These are phyloP conservation scores for Gastrolobium bilobum DNA, from an alignment of 306 rosid species.

Conservation along the genomic window DNA sequence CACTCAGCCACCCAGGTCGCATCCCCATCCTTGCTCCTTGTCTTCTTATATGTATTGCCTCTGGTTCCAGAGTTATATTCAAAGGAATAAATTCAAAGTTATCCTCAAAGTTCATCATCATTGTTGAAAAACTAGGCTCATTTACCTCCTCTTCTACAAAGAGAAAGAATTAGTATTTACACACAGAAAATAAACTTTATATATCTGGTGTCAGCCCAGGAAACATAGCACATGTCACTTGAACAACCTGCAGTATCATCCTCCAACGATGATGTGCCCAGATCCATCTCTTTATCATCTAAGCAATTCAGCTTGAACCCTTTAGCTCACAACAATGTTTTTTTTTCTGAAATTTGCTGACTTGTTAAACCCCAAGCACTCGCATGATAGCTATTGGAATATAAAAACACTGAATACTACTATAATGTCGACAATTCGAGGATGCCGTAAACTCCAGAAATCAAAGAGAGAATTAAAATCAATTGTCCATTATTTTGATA, in stretches of 20 bases:
- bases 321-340: conserved; percentile 43
- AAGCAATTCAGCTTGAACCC: conserved; percentile 64
- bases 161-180: conserved; percentile 39
- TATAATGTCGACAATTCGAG: too few species aligned
- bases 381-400: too few species aligned
- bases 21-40: too few species aligned
- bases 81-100: too few species aligned
- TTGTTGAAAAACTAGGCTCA: conserved; percentile 79
- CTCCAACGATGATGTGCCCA: conserved; percentile 58
- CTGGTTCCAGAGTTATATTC: too few species aligned
- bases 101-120: conserved; percentile 79
- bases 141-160: conserved; percentile 60
- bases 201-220: background rate
- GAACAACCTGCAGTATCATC: conserved; percentile 53
- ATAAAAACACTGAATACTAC: too few species aligned
- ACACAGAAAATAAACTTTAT: conserved; percentile 26
- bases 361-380: conserved; percentile 56
- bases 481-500: too few species aligned
- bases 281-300: conserved; percentile 69
- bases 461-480: too few species aligned
- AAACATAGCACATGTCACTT: conserved; percentile 41
- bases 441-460: too few species aligned
- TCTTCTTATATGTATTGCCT: too few species aligned
- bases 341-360: conserved; percentile 43
- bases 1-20: too few species aligned